Conservation (phyloP, 768 basidiomycete species). For the Hypsizygus marmoreus region DNA sequence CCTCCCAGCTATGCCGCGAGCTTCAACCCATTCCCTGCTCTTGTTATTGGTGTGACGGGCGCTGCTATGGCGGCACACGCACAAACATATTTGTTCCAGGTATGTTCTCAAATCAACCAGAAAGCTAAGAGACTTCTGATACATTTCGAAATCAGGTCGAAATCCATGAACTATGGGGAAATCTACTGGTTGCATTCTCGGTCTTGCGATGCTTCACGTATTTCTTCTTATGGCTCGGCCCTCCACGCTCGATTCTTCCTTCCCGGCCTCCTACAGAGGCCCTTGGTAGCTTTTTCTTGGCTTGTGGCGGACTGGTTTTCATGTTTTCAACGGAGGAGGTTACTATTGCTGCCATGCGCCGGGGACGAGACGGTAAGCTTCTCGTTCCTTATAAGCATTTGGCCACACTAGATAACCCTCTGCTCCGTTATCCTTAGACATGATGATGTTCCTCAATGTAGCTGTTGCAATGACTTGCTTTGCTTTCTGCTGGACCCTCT, state of each 20-base stretch:
- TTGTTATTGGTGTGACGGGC: constrained; percentile 93
- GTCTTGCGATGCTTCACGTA: constrained; percentile 87
- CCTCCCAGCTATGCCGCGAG: constrained; percentile 74
- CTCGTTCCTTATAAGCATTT: not conserved
- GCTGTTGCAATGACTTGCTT: constrained; percentile 86
- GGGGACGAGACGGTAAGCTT: constrained; percentile 76
- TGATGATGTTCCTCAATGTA: constrained; percentile 88
- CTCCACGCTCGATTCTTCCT: constrained; percentile 82
- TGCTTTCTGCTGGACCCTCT: constrained; percentile 82
- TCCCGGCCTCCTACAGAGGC: constrained; percentile 94
- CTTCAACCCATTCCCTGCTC: constrained; percentile 92
- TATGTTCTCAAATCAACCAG: no score
- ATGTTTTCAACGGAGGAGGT: constrained; percentile 90
- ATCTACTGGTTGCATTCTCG: constrained; percentile 76
- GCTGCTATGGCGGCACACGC: constrained; percentile 91
- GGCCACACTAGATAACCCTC: no score
- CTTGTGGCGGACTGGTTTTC: constrained; percentile 88
- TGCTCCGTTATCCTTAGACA: constrained; percentile 45
- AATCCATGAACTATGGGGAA: constrained; percentile 91
- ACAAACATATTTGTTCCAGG: constrained; percentile 90
- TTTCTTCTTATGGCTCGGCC: constrained; percentile 90
- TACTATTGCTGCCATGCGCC: constrained; percentile 88
- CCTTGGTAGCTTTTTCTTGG: constrained; percentile 81
- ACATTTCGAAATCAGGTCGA: constrained; percentile 81
- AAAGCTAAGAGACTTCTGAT: no score